Percentiles rank a stretch among this genome's conserved stretches.
Conservation (phyloP, 2,329 filamentous ascomycete species). For the Xylaria sp. region DNA sequence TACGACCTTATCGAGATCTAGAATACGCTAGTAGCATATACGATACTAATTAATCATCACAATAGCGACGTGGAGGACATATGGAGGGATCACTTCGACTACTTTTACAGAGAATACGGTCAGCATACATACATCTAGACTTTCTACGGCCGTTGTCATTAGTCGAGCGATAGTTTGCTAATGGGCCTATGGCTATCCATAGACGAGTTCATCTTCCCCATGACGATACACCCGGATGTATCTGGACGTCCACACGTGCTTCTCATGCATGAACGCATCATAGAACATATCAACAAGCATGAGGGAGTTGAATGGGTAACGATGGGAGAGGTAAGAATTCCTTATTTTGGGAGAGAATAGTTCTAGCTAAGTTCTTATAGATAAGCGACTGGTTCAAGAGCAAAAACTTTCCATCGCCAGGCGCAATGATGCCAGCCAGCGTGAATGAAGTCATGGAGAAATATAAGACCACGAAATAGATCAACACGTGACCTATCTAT, state of each 20-base stretch:
- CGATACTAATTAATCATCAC: constrained; percentile 18
- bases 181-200: not conserved
- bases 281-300: constrained; percentile 55
- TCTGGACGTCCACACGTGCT: constrained; percentile 68
- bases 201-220: constrained; percentile 78
- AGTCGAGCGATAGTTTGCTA: not conserved
- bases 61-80: constrained; percentile 67
- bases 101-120: constrained; percentile 78
- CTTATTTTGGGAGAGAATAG: no score
- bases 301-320: constrained; percentile 42
- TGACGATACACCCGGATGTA: constrained; percentile 81
- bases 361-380: constrained; percentile 50
- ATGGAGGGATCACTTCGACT: constrained; percentile 75
- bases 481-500: not conserved
- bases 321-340: constrained; percentile 44
- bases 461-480: not conserved
- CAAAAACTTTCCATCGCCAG: constrained; percentile 65
- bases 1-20: not conserved
- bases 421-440: constrained; percentile 65
- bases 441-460: constrained; percentile 35
- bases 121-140: not conserved
- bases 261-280: constrained; percentile 36
- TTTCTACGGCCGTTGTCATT: not conserved
- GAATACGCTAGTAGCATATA: not conserved
- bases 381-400: constrained; percentile 79